Percentiles rank a stretch among this genome's conserved stretches.
phyloP scores from a whole-genome alignment of 352 stramenopile species.

The Lagenidium giganteum region DNA sequence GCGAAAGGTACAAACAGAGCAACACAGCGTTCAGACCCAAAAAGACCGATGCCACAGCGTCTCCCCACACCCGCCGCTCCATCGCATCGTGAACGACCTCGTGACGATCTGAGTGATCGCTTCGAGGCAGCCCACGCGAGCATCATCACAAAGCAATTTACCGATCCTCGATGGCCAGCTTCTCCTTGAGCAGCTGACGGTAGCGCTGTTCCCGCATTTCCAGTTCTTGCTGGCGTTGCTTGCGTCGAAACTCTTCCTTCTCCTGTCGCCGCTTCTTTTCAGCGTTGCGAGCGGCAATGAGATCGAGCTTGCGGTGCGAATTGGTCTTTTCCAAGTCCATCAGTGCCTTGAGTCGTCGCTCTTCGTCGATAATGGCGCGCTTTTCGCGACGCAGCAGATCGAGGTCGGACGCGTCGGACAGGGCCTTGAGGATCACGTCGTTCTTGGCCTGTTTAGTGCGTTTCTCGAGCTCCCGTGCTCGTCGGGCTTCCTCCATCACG shows the following conservation, averaged over 20 bases:
- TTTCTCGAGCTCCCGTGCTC: conserved; percentile 58
- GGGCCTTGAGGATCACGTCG: conserved; percentile 90
- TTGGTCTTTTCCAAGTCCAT: conserved; percentile 94
- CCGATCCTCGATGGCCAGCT: conserved; percentile 58
- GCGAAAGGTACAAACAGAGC: too few relatives aligned
- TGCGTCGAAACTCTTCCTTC: conserved; percentile 81
- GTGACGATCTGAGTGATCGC: too few relatives aligned
- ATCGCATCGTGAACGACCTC: too few relatives aligned
- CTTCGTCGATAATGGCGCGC: conserved; percentile 92
- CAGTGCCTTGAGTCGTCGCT: conserved; percentile 90
- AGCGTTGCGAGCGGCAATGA: conserved; percentile 85
- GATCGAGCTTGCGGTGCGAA: conserved; percentile 88
- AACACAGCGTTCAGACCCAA: too few relatives aligned
- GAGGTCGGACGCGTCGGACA: conserved; percentile 87
- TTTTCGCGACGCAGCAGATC: conserved; percentile 91
- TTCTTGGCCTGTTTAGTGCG: conserved; percentile 87
- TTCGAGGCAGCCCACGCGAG: too few relatives aligned
- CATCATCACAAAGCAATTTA: too few relatives aligned
- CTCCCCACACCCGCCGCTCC: too few relatives aligned
- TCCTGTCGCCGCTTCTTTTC: conserved; percentile 89
- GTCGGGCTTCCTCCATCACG: conserved; percentile 64
- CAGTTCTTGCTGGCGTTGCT: conserved; percentile 59
- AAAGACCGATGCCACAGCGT: too few relatives aligned
- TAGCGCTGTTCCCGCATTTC: conserved; percentile 59
- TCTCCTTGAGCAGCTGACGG: conserved; percentile 75